Percentiles rank a stretch among this genome's conserved stretches.
phyloP scores from a whole-genome alignment of 495 filamentous ascomycete species.

The Gamarada debralockiae region DNA sequence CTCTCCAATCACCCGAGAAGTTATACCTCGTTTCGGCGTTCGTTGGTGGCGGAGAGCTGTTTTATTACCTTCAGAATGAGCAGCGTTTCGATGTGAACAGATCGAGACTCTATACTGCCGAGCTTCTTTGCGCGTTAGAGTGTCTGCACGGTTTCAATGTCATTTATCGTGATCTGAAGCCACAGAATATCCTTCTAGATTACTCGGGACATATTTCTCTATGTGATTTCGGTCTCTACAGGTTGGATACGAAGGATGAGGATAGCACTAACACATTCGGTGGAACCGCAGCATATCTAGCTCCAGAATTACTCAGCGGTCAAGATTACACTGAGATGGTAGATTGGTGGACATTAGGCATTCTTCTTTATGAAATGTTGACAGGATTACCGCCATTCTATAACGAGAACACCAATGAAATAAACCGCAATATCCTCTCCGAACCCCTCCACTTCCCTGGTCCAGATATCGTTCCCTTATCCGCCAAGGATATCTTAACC shows the following conservation, averaged over 20 bases:
- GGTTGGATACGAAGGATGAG: conserved; percentile 91
- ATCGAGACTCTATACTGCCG: conserved; percentile 96
- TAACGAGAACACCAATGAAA: conserved; percentile 97
- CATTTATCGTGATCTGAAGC: conserved; percentile 86
- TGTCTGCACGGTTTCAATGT: conserved; percentile 94
- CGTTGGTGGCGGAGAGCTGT: conserved; percentile 96
- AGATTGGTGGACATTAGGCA: conserved; percentile 94
- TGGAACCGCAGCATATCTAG: conserved; percentile 95
- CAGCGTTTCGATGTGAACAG: conserved; percentile 89
- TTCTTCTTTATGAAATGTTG: conserved; percentile 96
- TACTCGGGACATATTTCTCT: conserved; percentile 82
- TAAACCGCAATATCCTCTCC: conserved; percentile 96
- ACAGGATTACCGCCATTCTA: conserved; percentile 95
- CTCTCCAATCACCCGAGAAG: conserved; percentile 92
- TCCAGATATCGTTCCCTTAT: conserved; percentile 76
- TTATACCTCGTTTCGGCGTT: conserved; percentile 95
- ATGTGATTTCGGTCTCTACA: conserved; percentile 86
- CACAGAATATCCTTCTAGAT: conserved; percentile 78
- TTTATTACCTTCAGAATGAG: conserved; percentile 96
- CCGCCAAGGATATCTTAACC: conserved; percentile 83
- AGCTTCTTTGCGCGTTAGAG: conserved; percentile 88
- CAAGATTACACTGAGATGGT: conserved; percentile 99
- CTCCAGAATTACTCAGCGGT: conserved; percentile 88
- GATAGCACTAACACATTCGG: conserved; percentile 97
- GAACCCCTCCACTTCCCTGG: conserved; percentile 71